Evolutionary conservation across 768 basidiomycete genomes (phyloP).

Genomic region (Russula virescens): DNA sequence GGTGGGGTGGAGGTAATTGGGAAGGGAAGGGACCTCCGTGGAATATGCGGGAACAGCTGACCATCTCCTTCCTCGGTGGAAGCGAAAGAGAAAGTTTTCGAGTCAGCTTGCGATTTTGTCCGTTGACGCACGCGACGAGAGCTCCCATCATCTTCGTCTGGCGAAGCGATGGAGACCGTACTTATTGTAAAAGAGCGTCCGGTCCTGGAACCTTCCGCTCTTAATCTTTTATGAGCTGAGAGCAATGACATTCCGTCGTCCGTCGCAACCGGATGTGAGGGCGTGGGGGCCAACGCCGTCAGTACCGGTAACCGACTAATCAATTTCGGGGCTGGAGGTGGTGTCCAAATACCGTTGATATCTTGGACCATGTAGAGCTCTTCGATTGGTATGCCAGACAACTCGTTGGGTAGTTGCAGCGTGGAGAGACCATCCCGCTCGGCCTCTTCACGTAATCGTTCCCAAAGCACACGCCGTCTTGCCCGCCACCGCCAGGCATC

Average conservation of each 20-base stretch:
- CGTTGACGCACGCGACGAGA: constrained; percentile 14
- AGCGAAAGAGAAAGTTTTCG: constrained; percentile 14
- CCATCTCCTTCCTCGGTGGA: neutral
- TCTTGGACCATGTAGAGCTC: constrained; percentile 6
- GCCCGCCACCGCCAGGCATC: constrained; percentile 21
- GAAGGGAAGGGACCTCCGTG: constrained; percentile 21
- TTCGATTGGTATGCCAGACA: constrained; percentile 17
- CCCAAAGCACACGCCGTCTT: constrained; percentile 23
- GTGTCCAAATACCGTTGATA: constrained; percentile 4
- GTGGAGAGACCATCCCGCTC: constrained; percentile 15
- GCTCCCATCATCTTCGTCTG: constrained; percentile 8
- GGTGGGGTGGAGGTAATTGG: constrained; percentile 5
- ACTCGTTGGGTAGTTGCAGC: constrained; percentile 15
- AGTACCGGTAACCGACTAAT: constrained; percentile 11
- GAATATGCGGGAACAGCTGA: constrained; percentile 5
- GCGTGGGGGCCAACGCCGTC: neutral
- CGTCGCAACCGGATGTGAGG: neutral
- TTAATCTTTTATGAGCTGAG: constrained; percentile 17
- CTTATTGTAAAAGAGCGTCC: constrained; percentile 19
- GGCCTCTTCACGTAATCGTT: constrained; percentile 19
- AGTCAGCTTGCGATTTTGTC: constrained; percentile 8
- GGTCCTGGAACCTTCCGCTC: constrained; percentile 15
- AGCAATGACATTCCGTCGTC: constrained; percentile 16
- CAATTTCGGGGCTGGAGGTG: constrained; percentile 19
- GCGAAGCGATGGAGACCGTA: neutral